Conservation (phyloP, 139 green algal species). For the Chlamydomonas applanata region DNA sequence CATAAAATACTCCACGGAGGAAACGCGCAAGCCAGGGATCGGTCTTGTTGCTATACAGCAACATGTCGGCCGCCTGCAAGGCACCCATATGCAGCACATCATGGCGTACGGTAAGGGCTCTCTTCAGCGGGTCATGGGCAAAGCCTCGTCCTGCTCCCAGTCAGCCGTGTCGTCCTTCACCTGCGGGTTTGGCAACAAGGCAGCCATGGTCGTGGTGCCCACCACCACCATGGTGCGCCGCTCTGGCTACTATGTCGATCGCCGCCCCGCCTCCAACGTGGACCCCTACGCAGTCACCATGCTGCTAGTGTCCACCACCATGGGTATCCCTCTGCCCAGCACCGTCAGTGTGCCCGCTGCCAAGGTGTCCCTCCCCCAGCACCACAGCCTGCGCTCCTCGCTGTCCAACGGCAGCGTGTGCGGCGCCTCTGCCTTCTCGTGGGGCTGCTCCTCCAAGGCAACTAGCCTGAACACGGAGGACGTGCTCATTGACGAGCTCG, state of each 20-base stretch:
- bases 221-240: constrained; percentile 35
- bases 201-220: constrained; percentile 59
- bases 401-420: constrained; percentile 1
- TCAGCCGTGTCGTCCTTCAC: constrained; percentile 40
- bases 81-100: constrained; percentile 64
- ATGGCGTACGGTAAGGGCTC: constrained; percentile 65
- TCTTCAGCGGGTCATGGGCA: constrained; percentile 9
- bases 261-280: constrained; percentile 61
- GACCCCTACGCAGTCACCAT: constrained; percentile 82
- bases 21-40: constrained; percentile 40
- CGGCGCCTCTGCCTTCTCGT: not conserved
- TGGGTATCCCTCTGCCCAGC: constrained; percentile 42
- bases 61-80: constrained; percentile 52
- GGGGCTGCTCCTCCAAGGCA: constrained; percentile 10
- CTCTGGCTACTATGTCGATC: constrained; percentile 71
- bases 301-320: constrained; percentile 72
- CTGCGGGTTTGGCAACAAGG: constrained; percentile 56
- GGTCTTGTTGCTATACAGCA: constrained; percentile 57
- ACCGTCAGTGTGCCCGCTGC: not conserved
- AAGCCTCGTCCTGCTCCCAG: not conserved
- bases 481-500: constrained; percentile 40
- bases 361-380: constrained; percentile 2
- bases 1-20: constrained; percentile 70
- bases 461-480: constrained; percentile 29
- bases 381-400: constrained; percentile 3